Percentiles rank a stretch among this genome's conserved stretches.
These are phyloP conservation scores for Hordeum marinum DNA, from an alignment of 176 grass and related monocot species.

Conservation along the genomic window DNA sequence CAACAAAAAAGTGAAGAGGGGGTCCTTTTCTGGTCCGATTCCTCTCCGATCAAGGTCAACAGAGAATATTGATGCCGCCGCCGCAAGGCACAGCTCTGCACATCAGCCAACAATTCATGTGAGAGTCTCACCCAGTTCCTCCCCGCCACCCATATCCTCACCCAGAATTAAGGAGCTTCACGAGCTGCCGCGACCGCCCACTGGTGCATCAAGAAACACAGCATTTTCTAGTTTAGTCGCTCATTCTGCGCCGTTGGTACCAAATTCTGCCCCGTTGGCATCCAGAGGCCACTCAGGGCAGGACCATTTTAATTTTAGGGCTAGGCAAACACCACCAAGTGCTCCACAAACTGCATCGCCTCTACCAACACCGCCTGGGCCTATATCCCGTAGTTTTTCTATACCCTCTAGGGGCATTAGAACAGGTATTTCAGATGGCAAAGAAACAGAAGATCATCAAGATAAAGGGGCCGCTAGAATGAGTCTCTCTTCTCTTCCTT, in stretches of 20 bases:
- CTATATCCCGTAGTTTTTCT: conserved; percentile 88
- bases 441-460: conserved; percentile 47
- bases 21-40: conserved; percentile 73
- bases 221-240: conserved; percentile 54
- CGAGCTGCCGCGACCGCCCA: conserved; percentile 80
- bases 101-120: conserved; percentile 29
- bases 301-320: conserved; percentile 41
- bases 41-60: conserved; percentile 38
- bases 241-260: conserved; percentile 77
- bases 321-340: conserved; percentile 35
- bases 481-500: conserved; percentile 54
- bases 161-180: conserved; percentile 93
- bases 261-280: conserved; percentile 69
- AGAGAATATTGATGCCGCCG: conserved; percentile 45
- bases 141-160: conserved; percentile 49
- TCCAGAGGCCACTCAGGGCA: conserved; percentile 29
- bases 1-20: conserved; percentile 63
- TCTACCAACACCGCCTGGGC: conserved; percentile 64
- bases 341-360: conserved; percentile 71
- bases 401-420: conserved; percentile 78
- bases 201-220: conserved; percentile 38
- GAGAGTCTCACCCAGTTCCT: conserved; percentile 46
- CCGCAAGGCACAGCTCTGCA: conserved; percentile 36
- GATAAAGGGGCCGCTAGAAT: conserved; percentile 47
- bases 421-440: conserved; percentile 43